Conservation (phyloP, 2,329 filamentous ascomycete species). For the Aspergillus fijiensis region DNA sequence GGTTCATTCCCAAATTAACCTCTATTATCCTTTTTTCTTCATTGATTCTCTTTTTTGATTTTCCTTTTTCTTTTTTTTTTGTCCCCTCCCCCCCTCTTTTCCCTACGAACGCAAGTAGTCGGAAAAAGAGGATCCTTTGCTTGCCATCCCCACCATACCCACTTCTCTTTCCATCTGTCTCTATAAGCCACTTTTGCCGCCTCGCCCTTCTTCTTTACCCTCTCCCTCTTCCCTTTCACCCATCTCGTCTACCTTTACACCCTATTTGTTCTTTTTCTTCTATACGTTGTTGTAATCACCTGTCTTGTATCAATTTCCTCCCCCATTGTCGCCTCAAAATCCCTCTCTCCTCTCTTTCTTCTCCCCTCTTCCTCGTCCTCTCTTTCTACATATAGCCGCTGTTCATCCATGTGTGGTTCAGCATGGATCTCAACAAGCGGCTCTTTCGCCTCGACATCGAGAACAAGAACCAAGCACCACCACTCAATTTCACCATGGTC, state of each 20-base stretch:
- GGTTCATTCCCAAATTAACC: neutral
- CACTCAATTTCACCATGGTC: constrained; percentile 21
- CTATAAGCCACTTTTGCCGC: neutral
- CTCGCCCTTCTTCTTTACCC: neutral
- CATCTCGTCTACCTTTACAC: neutral
- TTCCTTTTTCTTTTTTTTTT: neutral
- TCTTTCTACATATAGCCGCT: neutral
- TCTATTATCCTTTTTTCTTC: neutral
- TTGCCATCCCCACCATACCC: neutral
- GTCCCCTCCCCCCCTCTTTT: neutral
- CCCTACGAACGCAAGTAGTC: neutral
- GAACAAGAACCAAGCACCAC: constrained; percentile 7
- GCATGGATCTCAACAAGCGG: constrained; percentile 8
- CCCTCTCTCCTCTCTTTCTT: too few relatives aligned
- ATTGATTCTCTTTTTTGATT: neutral
- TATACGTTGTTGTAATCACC: neutral
- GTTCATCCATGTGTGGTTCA: neutral
- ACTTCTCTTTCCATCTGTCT: neutral
- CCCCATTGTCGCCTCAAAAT: neutral
- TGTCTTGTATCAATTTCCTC: neutral
- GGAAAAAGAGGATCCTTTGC: neutral
- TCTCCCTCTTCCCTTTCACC: neutral
- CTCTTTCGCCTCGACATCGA: constrained; percentile 7
- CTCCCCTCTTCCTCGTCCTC: neutral
- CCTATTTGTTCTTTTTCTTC: neutral